Conservation (phyloP, 495 filamentous ascomycete species). For the Friedmanniomyces endolithicus region DNA sequence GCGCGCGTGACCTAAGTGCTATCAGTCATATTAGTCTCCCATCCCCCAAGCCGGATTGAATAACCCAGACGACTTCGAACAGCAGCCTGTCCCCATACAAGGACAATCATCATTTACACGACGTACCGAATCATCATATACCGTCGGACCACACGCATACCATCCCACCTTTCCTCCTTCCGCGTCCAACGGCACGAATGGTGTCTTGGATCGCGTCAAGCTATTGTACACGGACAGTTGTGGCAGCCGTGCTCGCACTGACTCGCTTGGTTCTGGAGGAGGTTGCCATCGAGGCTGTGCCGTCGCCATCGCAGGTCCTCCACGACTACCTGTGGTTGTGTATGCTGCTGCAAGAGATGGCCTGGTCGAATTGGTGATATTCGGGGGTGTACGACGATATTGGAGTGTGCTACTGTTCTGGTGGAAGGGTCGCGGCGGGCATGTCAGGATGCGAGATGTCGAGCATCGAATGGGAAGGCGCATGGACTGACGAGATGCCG, state of each 20-base stretch:
- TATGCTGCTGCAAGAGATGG: not conserved
- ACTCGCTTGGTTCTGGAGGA: slow-evolving; percentile 20
- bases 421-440: not conserved
- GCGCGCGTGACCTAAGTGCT: slow-evolving; percentile 75
- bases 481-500: not conserved
- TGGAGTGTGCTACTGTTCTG: not conserved
- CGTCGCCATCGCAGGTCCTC: slow-evolving; percentile 14
- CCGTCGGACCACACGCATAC: slow-evolving; percentile 54
- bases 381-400: not conserved
- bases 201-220: slow-evolving; percentile 56
- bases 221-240: slow-evolving; percentile 63
- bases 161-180: slow-evolving; percentile 11
- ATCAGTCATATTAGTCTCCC: slow-evolving; percentile 6
- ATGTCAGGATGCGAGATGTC: not conserved
- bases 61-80: not conserved
- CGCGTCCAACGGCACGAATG: slow-evolving; percentile 54
- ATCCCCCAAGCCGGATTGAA: not conserved
- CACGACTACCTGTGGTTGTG: slow-evolving; percentile 5
- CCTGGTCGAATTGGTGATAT: not conserved
- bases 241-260: slow-evolving; percentile 22
- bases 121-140: slow-evolving; percentile 62
- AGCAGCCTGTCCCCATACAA: not conserved
- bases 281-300: slow-evolving; percentile 33
- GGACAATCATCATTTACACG: not conserved
- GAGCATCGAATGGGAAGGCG: not conserved